Evolutionary conservation across 1,139 yeast species (phyloP), one percentile per base, ranked within the genome.

Genomic region (Candida tunisiensis): DNA sequence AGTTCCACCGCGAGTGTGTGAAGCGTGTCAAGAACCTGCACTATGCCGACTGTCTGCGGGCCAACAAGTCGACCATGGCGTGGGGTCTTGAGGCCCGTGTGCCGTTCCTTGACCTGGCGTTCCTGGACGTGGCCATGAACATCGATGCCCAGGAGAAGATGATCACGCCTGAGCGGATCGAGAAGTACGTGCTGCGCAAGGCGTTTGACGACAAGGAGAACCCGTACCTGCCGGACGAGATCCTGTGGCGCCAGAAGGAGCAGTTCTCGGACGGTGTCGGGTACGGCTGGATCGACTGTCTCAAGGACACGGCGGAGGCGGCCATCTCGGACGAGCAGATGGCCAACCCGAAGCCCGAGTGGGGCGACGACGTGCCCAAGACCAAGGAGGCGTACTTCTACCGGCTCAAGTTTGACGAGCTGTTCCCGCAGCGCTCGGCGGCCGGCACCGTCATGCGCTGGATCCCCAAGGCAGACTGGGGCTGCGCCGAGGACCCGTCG

Each of bases 381-480:
- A 88, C 98, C 31, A 88, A 91, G 68, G 99, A 88, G 65, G 98
- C 98, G 29, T 88, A 82, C 72, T 88, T 94, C 93, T 88, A 88
- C 70, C 74, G 99, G 66, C 66, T 75, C 51, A 79, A 83, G 68
- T 88, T 88, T 50, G 98, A 91, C 55, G 91, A 79, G 45, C 60
- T 82, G 45, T 88, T 83, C 74, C 74, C 82, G 33, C 71, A 77
- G 44, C 67, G 72, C 53, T 88, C 93, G 42, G 98, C 93, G 42
- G 96, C 95, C 36, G 60, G 73, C 26, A 88, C 98, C 14, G 98
- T 88, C 35, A 83, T 80, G 94, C 77, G 98, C 68, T 88, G 99
- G 99, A 62, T 88, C 56, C 99, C 99, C 53, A 88, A 91, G 69
- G 96, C 96, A 38, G 98, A 88, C 57, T 88, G 99, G 99, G 98